Percentiles rank a stretch among this genome's conserved stretches.
These are phyloP conservation scores for Exophiala viscosa DNA, from an alignment of 2,329 filamentous ascomycete genomes.

Conservation along the genomic window DNA sequence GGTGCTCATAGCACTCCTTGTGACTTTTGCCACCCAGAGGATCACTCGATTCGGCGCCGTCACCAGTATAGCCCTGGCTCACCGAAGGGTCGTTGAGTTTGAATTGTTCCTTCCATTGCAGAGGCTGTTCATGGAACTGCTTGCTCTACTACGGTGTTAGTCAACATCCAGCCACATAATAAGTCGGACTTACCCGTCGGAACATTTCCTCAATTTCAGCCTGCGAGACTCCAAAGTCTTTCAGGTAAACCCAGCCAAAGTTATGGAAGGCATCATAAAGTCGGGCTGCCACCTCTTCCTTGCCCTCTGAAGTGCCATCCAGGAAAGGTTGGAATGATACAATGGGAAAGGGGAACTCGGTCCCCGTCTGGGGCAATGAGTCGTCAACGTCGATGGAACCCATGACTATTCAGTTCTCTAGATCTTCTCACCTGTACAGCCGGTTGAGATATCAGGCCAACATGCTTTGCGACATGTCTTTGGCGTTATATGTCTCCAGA, in stretches of 20 bases:
- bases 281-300: background rate
- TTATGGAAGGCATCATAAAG: conserved; percentile 1
- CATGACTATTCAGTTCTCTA: background rate
- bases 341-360: conserved; percentile 30
- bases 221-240: conserved; percentile 3
- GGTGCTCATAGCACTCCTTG: conserved; percentile 12
- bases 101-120: conserved; percentile 45
- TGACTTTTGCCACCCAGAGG: background rate
- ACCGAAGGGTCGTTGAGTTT: conserved; percentile 37
- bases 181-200: conserved; percentile 20
- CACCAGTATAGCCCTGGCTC: conserved; percentile 12
- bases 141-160: conserved; percentile 24
- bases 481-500: background rate
- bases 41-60: conserved; percentile 5
- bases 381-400: background rate
- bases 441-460: background rate
- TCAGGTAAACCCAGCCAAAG: conserved; percentile 2
- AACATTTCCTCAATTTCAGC: conserved; percentile 3
- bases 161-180: background rate
- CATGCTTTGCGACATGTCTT: background rate
- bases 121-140: conserved; percentile 42
- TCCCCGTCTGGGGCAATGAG: background rate
- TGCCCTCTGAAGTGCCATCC: background rate
- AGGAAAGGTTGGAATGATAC: conserved; percentile 37
- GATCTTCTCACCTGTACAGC: background rate